Evolutionary conservation across 768 basidiomycete species (phyloP), one percentile per base, ranked within the genome.

Genomic region (Kwoniella dejecticola): DNA sequence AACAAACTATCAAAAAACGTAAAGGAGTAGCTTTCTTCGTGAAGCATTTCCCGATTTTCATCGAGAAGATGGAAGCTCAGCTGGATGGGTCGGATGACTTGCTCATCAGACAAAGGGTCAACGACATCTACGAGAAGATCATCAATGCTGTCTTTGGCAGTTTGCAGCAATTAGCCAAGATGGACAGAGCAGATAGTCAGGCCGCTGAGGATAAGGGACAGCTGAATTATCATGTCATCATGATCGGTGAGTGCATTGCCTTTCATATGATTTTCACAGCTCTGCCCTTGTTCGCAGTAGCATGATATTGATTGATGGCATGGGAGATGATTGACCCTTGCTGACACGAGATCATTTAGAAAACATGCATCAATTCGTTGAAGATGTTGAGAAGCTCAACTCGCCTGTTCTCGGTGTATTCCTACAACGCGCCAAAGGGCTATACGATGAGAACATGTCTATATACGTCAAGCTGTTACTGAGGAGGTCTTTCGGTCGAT

Each of bases 301-400:
- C 12, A 23, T 38, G 27, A 2, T n/a, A 26, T n/a, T n/a, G 29
- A n/a, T 31, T n/a, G 12, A 52, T n/a, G 31, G 15, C 11, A 3
- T n/a, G 4, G n/a, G 36, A 8, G 17, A 38, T 38, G 8, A 7
- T 7, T 10, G 26, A 49, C 17, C 17, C 52, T 54, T 1, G 42
- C 31, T 4, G 4, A 6, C 31, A n/a, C 36, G n/a, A n/a, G 30
- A 41, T 29, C 10, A 49, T 30, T 4, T 74, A 98, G 95, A 96
- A 79, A 98, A 98, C 75, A 96, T 95, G 93, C 89, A 94, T 66
- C 87, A 89, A 73, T 95, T 96, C 74, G 85, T 92, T 36, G 85
- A 88, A 0, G 93, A 95, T 72, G 86, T 89, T 31, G 84, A 87
- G 0, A 85, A 84, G 66, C 82, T 91, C 84, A 89, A 72, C 80